Conservation (phyloP, 2,329 filamentous ascomycete genomes). For the Stagonosporopsis tanaceti region DNA sequence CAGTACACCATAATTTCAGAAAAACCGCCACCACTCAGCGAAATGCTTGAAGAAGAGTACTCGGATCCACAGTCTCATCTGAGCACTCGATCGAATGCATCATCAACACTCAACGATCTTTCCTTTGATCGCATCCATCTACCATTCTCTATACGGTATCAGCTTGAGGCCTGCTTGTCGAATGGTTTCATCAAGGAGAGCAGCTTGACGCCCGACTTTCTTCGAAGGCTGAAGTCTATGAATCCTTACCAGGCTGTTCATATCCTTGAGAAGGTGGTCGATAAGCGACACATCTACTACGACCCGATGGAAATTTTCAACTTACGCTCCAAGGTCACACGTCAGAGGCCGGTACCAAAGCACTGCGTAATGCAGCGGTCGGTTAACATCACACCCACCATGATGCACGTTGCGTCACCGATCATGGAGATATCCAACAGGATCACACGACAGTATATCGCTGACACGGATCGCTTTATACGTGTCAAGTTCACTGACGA, state of each 20-base stretch:
- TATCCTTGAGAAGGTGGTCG: conserved; percentile 77
- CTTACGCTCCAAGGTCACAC: conserved; percentile 42
- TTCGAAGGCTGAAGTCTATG: conserved; percentile 65
- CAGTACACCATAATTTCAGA: conserved; percentile 53
- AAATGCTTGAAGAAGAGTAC: conserved; percentile 42
- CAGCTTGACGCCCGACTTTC: conserved; percentile 72
- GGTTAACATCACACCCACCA: conserved; percentile 83
- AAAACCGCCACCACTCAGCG: conserved; percentile 28
- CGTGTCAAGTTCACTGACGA: conserved; percentile 92
- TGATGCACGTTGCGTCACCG: conserved; percentile 79
- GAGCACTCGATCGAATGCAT: conserved; percentile 11
- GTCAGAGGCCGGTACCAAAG: conserved; percentile 62
- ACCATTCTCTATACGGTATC: conserved; percentile 79
- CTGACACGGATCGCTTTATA: conserved; percentile 80
- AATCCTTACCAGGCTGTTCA: conserved; percentile 64
- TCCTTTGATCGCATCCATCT: conserved; percentile 36
- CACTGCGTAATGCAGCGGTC: conserved; percentile 81
- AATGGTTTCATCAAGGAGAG: conserved; percentile 78
- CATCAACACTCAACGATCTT: conserved; percentile 42
- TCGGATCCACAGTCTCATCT: conserved; percentile 35
- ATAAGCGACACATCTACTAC: conserved; percentile 67
- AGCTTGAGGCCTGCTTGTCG: conserved; percentile 93
- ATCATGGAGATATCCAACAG: conserved; percentile 87
- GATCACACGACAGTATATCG: conserved; percentile 75
- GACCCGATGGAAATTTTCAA: conserved; percentile 78